Evolutionary conservation across 805 yeast genomes (phyloP).

Genomic region (Ogataea wickerhamii): DNA sequence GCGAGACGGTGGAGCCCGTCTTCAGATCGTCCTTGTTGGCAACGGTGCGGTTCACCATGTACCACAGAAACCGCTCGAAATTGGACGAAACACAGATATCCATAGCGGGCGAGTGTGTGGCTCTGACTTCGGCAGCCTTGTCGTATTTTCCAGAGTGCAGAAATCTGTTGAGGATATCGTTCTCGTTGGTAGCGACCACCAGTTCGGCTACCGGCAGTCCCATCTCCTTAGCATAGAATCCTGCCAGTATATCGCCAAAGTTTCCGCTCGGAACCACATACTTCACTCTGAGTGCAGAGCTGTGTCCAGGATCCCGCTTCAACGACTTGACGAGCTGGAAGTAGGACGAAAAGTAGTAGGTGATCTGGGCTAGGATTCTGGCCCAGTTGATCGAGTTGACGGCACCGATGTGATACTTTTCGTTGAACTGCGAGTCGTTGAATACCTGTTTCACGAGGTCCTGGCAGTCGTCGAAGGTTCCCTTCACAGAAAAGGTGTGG

Average conservation of each 20-base stretch:
- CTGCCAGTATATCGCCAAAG: conserved; percentile 97
- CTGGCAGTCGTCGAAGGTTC: conserved; percentile 98
- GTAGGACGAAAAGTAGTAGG: conserved; percentile 92
- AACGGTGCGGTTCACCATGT: conserved; percentile 71
- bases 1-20: conserved; percentile 70
- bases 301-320: conserved; percentile 26
- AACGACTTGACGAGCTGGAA: conserved; percentile 56
- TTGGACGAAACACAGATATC: conserved; percentile 93
- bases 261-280: conserved; percentile 97
- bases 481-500: conserved; percentile 91
- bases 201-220: conserved; percentile 86
- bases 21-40: conserved; percentile 53
- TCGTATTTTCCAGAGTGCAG: conserved; percentile 81
- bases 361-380: conserved; percentile 94
- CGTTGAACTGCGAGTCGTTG: conserved; percentile 85
- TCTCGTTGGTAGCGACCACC: conserved; percentile 93
- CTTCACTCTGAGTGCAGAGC: conserved; percentile 49
- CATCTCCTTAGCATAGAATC: conserved; percentile 91
- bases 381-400: conserved; percentile 99
- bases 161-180: conserved; percentile 92
- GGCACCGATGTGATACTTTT: conserved; percentile 91
- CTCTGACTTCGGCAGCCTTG: conserved; percentile 69
- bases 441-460: conserved; percentile 91
- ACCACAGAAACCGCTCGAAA: conserved; percentile 96
- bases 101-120: conserved; percentile 97